phyloP scores from a whole-genome alignment of 768 basidiomycete genomes.

The Dendrothele bispora region DNA sequence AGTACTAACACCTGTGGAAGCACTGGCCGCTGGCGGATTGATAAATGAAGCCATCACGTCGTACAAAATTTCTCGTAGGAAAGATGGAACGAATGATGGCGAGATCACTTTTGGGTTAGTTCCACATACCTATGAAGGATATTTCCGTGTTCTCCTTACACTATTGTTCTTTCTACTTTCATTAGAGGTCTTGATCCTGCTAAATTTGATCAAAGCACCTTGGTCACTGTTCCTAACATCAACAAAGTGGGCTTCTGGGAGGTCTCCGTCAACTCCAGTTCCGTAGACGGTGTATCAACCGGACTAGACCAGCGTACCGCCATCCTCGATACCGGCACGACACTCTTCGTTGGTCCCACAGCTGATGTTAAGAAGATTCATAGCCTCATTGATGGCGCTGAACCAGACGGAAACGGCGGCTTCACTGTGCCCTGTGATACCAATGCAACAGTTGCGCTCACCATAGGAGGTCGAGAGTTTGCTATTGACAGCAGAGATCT shows the following conservation, averaged over 20 bases:
- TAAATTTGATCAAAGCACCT: slow-evolving; percentile 65
- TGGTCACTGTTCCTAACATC: slow-evolving; percentile 63
- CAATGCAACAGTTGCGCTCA: slow-evolving; percentile 41
- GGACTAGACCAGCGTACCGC: slow-evolving; percentile 66
- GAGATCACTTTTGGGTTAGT: slow-evolving; percentile 75
- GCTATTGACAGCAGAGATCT: slow-evolving; percentile 68
- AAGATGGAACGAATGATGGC: slow-evolving; percentile 71
- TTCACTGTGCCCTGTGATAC: slow-evolving; percentile 53
- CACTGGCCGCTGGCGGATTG: slow-evolving; percentile 55
- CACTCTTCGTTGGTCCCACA: slow-evolving; percentile 47
- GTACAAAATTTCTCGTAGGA: slow-evolving; percentile 76
- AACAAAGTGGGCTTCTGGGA: slow-evolving; percentile 81
- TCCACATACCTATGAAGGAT: background rate
- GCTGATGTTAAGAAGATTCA: slow-evolving; percentile 41
- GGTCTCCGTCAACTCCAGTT: slow-evolving; percentile 55
- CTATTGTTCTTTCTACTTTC: background rate
- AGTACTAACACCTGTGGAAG: slow-evolving; percentile 68
- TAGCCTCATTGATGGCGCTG: slow-evolving; percentile 40
- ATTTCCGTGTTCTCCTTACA: background rate
- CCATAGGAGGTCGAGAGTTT: slow-evolving; percentile 46
- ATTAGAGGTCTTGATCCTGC: slow-evolving; percentile 63
- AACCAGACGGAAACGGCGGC: slow-evolving; percentile 42
- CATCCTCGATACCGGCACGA: slow-evolving; percentile 67
- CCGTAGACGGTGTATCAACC: slow-evolving; percentile 54
- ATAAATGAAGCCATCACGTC: slow-evolving; percentile 69